Percentiles rank a stretch among this genome's conserved stretches.
Conservation (phyloP, 2,329 filamentous ascomycete genomes). For the Bipolaris gigantea region DNA sequence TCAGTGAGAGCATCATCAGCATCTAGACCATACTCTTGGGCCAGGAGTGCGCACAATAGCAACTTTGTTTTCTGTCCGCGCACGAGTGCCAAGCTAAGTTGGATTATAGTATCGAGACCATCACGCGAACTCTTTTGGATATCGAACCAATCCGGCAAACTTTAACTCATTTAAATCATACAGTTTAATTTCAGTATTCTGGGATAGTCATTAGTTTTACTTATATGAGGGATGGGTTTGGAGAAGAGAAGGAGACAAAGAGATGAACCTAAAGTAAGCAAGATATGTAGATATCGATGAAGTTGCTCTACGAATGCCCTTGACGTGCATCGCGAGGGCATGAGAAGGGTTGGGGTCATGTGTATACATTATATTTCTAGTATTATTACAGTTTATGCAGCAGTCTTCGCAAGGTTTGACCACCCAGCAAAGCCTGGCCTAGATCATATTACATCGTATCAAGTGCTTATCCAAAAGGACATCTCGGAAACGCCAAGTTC, state of each 20-base stretch:
- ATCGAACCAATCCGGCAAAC: too few species aligned
- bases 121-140: too few species aligned
- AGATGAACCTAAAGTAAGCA: neutral
- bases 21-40: too few species aligned
- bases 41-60: too few species aligned
- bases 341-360: neutral
- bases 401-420: neutral
- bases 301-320: neutral
- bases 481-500: neutral
- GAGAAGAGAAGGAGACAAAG: neutral
- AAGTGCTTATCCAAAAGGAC: neutral
- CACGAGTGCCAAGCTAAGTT: too few species aligned
- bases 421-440: neutral
- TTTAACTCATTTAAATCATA: too few species aligned
- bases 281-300: neutral
- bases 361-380: neutral
- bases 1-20: neutral
- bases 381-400: neutral
- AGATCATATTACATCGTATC: neutral
- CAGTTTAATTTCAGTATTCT: too few species aligned
- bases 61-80: too few species aligned
- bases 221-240: neutral
- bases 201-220: neutral
- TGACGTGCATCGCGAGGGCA: neutral
- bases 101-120: too few species aligned